Conservation (phyloP, 352 stramenopile genomes). For the Phytophthora citrophthora region DNA sequence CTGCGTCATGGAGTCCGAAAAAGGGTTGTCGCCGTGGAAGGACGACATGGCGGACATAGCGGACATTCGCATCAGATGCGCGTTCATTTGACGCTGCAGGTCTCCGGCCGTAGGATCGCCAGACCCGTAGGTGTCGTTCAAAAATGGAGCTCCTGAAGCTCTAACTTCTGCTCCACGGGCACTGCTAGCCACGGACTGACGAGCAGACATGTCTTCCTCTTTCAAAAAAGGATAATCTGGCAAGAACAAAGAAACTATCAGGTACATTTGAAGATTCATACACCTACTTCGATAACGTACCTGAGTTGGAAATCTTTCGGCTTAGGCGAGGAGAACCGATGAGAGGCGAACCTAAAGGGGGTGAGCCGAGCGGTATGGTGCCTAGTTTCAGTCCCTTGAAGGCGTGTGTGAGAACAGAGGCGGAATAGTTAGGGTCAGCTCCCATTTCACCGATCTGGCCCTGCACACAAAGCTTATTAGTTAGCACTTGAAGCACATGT, state of each 20-base stretch:
- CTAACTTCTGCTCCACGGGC: slow-evolving; percentile 12
- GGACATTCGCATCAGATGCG: slow-evolving; percentile 60
- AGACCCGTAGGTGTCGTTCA: slow-evolving; percentile 38
- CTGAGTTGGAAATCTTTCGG: slow-evolving; percentile 69
- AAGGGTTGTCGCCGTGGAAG: slow-evolving; percentile 64
- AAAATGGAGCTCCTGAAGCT: slow-evolving; percentile 25
- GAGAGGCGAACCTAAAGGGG: slow-evolving; percentile 42
- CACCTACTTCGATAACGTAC: slow-evolving; percentile 25
- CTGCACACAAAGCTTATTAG: slow-evolving; percentile 8
- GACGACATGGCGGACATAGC: slow-evolving; percentile 63
- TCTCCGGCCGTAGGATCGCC: slow-evolving; percentile 33
- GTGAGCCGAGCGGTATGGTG: slow-evolving; percentile 33
- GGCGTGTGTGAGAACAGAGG: slow-evolving; percentile 67
- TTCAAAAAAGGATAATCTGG: slow-evolving; percentile 76
- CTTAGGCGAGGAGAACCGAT: slow-evolving; percentile 64
- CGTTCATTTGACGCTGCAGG: slow-evolving; percentile 53
- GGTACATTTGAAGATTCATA: neutral
- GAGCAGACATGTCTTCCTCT: slow-evolving; percentile 50
- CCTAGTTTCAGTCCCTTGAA: slow-evolving; percentile 66
- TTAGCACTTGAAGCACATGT: neutral
- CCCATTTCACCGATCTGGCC: slow-evolving; percentile 30
- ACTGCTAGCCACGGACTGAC: slow-evolving; percentile 35
- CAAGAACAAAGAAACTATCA: slow-evolving; percentile 1
- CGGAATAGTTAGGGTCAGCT: slow-evolving; percentile 49
- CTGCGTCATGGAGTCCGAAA: slow-evolving; percentile 75